These are phyloP conservation scores for Aureobasidium sp. DNA, from an alignment of 2,329 filamentous ascomycete genomes.

Conservation along the genomic window DNA sequence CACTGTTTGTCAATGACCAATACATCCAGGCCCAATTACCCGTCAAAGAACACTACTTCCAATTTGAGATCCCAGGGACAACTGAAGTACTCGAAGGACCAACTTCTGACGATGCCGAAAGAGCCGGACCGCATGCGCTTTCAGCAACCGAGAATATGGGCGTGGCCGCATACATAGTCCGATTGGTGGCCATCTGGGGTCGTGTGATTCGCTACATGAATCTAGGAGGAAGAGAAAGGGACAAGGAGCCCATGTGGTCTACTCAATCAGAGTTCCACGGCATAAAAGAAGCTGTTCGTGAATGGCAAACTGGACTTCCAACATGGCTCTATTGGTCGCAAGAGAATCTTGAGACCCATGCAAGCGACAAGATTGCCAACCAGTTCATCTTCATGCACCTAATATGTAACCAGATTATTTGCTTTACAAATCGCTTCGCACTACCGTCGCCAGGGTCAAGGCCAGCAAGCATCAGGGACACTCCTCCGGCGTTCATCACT, in stretches of 20 bases:
- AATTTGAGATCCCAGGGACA: conserved; percentile 79
- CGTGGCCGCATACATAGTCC: conserved; percentile 81
- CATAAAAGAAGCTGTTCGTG: conserved; percentile 62
- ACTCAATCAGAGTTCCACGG: conserved; percentile 65
- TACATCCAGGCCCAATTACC: conserved; percentile 83
- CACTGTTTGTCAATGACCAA: conserved; percentile 83
- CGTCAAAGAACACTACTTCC: conserved; percentile 81
- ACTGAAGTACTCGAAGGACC: conserved; percentile 75
- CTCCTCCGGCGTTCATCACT: conserved; percentile 68
- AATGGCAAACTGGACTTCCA: conserved; percentile 62
- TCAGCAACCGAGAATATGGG: conserved; percentile 82
- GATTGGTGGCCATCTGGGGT: conserved; percentile 80
- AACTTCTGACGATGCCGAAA: conserved; percentile 52
- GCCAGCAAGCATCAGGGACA: conserved; percentile 50
- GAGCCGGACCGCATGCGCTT: conserved; percentile 54
- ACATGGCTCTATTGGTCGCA: conserved; percentile 61
- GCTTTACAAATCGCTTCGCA: conserved; percentile 85
- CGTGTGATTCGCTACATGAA: conserved; percentile 84
- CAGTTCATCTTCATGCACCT: conserved; percentile 92
- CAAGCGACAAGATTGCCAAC: conserved; percentile 75
- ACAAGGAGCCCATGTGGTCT: conserved; percentile 71
- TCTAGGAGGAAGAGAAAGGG: conserved; percentile 73
- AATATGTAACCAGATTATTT: conserved; percentile 74
- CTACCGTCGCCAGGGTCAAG: conserved; percentile 57
- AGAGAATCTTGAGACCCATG: conserved; percentile 78